A percentile compares a stretch with the other conserved stretches of the same genome.
phyloP scores from a whole-genome alignment of 75 land plant genomes.

The Pinus taeda region DNA sequence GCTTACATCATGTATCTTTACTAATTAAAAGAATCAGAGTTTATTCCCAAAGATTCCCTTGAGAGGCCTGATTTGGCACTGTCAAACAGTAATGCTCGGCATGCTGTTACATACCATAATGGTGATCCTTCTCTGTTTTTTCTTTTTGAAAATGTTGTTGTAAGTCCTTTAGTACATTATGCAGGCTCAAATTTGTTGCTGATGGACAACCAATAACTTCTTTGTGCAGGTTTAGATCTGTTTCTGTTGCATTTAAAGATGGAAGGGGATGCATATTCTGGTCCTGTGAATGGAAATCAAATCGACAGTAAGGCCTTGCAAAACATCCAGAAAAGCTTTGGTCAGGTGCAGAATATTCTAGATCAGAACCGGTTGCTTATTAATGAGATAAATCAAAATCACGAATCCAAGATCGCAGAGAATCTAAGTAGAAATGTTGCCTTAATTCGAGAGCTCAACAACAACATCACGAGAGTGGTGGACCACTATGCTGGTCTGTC shows the following conservation, averaged over 20 bases:
- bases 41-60: too few species aligned
- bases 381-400: conserved; percentile 61
- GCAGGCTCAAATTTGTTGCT: too few species aligned
- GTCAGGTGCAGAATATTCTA: conserved; percentile 51
- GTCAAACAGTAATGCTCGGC: too few species aligned
- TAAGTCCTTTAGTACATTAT: too few species aligned
- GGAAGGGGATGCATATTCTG: conserved; percentile 21
- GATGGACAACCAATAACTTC: too few species aligned
- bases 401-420: conserved; percentile 53
- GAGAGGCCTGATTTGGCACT: too few species aligned
- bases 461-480: conserved; percentile 51
- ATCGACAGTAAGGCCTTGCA: conserved; percentile 37
- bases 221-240: too few species aligned
- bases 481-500: conserved; percentile 51
- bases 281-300: conserved; percentile 25
- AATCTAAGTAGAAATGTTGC: conserved; percentile 48
- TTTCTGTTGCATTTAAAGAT: conserved; percentile 6
- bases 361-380: conserved; percentile 61
- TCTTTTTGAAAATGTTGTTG: too few species aligned
- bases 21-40: too few species aligned
- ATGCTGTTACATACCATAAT: too few species aligned
- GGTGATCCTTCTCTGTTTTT: too few species aligned
- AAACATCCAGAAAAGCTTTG: conserved; percentile 39
- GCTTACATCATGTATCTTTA: too few species aligned
- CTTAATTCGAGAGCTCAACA: conserved; percentile 51